Evolutionary conservation across 495 filamentous ascomycete genomes (phyloP).

Genomic region (Entonaema liquescens): DNA sequence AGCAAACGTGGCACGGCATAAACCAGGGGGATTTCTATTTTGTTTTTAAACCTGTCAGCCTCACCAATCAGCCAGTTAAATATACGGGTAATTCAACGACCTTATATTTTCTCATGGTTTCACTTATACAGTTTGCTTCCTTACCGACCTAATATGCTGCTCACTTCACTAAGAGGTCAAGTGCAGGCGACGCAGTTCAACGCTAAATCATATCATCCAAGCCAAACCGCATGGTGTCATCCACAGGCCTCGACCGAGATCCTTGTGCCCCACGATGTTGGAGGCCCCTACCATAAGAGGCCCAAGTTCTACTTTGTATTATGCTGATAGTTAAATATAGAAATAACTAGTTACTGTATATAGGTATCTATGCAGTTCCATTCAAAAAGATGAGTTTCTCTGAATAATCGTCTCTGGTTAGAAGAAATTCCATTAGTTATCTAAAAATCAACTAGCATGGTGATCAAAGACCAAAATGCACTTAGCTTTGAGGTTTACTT

Average conservation of each 20-base stretch:
- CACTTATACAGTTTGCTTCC: not conserved
- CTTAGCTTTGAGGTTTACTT: not conserved
- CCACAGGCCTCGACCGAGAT: not conserved
- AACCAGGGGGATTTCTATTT: slow-evolving; percentile 1
- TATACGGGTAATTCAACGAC: not conserved
- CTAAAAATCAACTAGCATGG: too few relatives aligned
- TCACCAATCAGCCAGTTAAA: not conserved
- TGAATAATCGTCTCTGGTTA: too few relatives aligned
- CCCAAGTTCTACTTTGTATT: too few relatives aligned
- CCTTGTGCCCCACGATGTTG: not conserved
- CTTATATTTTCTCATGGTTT: not conserved
- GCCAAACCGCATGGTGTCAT: not conserved
- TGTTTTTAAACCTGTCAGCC: not conserved
- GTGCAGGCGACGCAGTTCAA: not conserved
- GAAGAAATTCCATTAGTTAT: too few relatives aligned
- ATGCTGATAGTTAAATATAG: too few relatives aligned
- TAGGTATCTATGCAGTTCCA: too few relatives aligned
- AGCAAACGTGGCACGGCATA: slow-evolving; percentile 1
- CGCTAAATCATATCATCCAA: not conserved
- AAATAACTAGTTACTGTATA: too few relatives aligned
- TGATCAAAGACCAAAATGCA: not conserved
- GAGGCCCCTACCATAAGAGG: not conserved
- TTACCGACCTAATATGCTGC: not conserved
- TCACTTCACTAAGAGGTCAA: not conserved
- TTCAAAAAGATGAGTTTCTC: too few relatives aligned